phyloP scores from a whole-genome alignment of 495 filamentous ascomycete genomes.

The Hamigera avellanea region DNA sequence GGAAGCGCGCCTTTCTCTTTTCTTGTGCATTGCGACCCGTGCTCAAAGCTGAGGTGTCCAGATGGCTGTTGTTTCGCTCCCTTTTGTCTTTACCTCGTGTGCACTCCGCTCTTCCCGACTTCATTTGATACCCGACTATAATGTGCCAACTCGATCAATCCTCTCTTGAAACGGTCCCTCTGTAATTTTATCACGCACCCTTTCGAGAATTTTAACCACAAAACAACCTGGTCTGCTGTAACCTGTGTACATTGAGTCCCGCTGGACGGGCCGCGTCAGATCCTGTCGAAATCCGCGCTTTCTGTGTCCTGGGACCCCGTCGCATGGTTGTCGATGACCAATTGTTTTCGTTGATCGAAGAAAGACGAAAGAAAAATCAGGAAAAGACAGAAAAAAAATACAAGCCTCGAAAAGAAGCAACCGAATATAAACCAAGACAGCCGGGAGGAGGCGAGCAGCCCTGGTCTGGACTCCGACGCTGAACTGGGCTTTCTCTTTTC shows the following conservation, averaged over 20 bases:
- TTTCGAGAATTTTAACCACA: slow-evolving; percentile 1
- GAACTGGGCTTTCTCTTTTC: slow-evolving; percentile 7
- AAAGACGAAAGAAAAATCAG: slow-evolving; percentile 5
- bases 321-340: too few relatives aligned
- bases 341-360: slow-evolving; percentile 4
- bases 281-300: too few relatives aligned
- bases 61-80: slow-evolving; percentile 9
- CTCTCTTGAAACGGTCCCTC: slow-evolving; percentile 1
- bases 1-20: slow-evolving; percentile 26
- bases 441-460: slow-evolving; percentile 20
- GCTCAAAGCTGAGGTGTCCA: slow-evolving; percentile 8
- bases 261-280: too few relatives aligned
- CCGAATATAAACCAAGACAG: slow-evolving; percentile 9
- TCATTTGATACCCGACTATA: slow-evolving; percentile 36
- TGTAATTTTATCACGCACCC: neutral
- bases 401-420: slow-evolving; percentile 13
- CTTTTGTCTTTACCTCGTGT: slow-evolving; percentile 13
- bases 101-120: slow-evolving; percentile 21
- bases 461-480: slow-evolving; percentile 23
- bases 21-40: slow-evolving; percentile 1
- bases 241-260: slow-evolving; percentile 8
- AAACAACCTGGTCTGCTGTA: slow-evolving; percentile 5
- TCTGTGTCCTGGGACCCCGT: slow-evolving; percentile 1
- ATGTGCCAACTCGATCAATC: slow-evolving; percentile 17
- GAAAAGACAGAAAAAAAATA: slow-evolving; percentile 12